These are phyloP conservation scores for Colletotrichum horii DNA, from an alignment of 2,329 filamentous ascomycete species.

Conservation along the genomic window DNA sequence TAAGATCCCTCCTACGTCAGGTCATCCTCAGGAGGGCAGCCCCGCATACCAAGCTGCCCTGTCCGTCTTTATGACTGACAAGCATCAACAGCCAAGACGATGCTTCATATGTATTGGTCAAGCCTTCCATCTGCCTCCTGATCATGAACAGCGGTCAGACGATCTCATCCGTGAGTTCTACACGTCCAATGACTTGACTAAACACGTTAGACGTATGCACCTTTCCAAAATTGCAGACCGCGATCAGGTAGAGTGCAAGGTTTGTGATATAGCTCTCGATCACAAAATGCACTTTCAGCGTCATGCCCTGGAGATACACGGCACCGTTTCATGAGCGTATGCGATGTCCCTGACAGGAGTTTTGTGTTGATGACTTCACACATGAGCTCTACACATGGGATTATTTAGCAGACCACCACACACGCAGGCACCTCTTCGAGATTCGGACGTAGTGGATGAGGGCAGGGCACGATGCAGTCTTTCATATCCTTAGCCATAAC, in stretches of 20 bases:
- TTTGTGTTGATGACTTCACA: no score
- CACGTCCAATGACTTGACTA: neutral
- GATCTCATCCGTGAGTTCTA: neutral
- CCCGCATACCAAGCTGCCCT: neutral
- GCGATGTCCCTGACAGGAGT: neutral
- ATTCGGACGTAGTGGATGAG: no score
- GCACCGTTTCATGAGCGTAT: neutral
- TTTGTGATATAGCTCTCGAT: neutral
- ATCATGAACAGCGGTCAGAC: neutral
- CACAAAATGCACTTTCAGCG: neutral
- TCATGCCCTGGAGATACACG: neutral
- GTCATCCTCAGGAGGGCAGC: neutral
- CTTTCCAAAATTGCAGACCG: neutral
- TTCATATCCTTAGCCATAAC: neutral
- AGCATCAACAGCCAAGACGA: neutral
- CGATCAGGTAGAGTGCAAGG: neutral
- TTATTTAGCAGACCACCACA: no score
- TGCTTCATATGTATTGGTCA: neutral
- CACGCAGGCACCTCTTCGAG: no score
- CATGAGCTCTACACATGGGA: no score
- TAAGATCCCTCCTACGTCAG: no score
- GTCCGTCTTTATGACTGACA: neutral
- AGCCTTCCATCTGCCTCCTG: neutral
- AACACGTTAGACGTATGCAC: neutral
- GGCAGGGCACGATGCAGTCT: no score